These are phyloP conservation scores for Phycomyces blakesleeanus DNA, from an alignment of 192 early-diverging fungal species.

Conservation along the genomic window DNA sequence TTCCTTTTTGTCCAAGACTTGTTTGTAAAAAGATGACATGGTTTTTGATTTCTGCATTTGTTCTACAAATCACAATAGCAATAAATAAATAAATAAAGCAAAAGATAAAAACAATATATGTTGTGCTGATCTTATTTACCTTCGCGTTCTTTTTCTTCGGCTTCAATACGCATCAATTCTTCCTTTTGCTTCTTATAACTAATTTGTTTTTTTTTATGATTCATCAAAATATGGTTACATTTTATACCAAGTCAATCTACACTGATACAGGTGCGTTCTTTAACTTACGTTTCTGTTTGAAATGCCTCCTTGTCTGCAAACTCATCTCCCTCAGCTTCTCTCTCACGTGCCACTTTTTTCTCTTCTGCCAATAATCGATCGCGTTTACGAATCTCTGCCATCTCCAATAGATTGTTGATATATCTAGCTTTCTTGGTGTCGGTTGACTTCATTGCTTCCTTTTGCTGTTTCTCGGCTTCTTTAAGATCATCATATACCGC, in stretches of 20 bases:
- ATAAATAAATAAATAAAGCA: background rate
- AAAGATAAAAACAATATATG: too few species aligned
- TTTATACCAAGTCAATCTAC: too few species aligned
- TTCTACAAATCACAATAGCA: constrained; percentile 19
- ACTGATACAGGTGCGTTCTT: constrained; percentile 8
- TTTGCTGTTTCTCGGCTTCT: constrained; percentile 46
- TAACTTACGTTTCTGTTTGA: constrained; percentile 68
- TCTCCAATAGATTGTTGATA: constrained; percentile 55
- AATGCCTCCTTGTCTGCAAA: constrained; percentile 79
- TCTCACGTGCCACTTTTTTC: constrained; percentile 64
- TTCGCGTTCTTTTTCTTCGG: constrained; percentile 56
- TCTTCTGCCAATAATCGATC: constrained; percentile 67
- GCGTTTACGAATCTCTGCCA: constrained; percentile 64
- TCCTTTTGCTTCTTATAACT: constrained; percentile 53
- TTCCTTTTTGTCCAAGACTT: constrained; percentile 52
- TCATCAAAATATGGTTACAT: background rate
- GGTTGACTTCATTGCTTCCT: constrained; percentile 44
- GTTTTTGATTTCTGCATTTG: constrained; percentile 26
- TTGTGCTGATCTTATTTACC: constrained; percentile 29
- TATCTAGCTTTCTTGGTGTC: constrained; percentile 57
- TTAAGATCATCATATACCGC: constrained; percentile 73
- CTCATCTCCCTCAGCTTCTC: constrained; percentile 66
- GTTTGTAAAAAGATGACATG: constrained; percentile 60
- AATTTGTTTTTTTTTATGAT: background rate
- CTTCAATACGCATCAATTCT: constrained; percentile 59